Percentiles rank a stretch among this genome's conserved stretches.
Conservation (phyloP, 805 yeast species). For the Metschnikowia cubensis region DNA sequence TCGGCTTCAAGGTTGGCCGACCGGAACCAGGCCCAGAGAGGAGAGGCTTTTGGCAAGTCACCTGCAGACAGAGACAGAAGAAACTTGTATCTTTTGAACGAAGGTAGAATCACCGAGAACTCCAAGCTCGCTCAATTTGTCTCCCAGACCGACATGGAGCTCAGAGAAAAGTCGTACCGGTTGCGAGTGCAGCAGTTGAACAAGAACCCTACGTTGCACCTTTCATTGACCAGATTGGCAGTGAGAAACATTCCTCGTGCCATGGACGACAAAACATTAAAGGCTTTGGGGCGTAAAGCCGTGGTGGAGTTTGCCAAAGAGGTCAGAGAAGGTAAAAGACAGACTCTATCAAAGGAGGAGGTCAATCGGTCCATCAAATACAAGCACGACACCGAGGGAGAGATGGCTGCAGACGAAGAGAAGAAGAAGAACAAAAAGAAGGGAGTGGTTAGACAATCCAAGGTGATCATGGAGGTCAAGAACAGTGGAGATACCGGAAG, state of each 20-base stretch:
- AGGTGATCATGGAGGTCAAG: constrained; percentile 87
- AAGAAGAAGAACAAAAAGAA: constrained; percentile 63
- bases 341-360: constrained; percentile 87
- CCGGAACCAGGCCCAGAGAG: constrained; percentile 67
- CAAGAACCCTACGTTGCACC: constrained; percentile 85
- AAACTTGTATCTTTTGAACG: constrained; percentile 80
- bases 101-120: constrained; percentile 82
- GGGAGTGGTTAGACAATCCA: constrained; percentile 92
- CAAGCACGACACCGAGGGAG: constrained; percentile 43
- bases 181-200: constrained; percentile 85
- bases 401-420: constrained; percentile 35
- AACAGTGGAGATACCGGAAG: constrained; percentile 85
- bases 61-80: constrained; percentile 80
- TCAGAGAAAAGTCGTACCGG: constrained; percentile 83
- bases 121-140: constrained; percentile 73
- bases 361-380: constrained; percentile 69
- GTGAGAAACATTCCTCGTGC: constrained; percentile 91
- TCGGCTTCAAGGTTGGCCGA: constrained; percentile 74
- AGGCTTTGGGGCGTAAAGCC: constrained; percentile 90
- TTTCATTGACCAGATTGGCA: constrained; percentile 93
- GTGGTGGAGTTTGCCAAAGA: constrained; percentile 92
- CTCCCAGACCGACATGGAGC: constrained; percentile 69
- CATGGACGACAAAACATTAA: constrained; percentile 81
- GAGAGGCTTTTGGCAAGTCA: constrained; percentile 73
- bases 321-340: constrained; percentile 69